A percentile compares a stretch with the other conserved stretches of the same genome.
phyloP scores from a whole-genome alignment of 129 eudicot species.

The Saussurea involucrata region DNA sequence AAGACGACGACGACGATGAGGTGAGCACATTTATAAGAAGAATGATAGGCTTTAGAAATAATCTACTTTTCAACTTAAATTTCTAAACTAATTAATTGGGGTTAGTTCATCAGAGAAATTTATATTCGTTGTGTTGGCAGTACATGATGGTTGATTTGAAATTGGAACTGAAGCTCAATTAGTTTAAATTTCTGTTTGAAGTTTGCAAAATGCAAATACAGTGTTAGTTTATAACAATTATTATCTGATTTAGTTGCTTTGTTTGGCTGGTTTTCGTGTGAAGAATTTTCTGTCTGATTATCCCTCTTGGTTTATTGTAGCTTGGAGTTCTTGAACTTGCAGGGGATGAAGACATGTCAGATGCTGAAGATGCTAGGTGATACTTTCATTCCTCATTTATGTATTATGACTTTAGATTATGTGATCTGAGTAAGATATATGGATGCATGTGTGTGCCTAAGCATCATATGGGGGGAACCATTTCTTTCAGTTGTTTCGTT shows the following conservation, averaged over 20 bases:
- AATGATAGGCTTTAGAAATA: background rate
- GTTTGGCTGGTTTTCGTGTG: background rate
- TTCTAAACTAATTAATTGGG: background rate
- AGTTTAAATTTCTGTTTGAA: background rate
- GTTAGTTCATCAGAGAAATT: background rate
- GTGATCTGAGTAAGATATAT: background rate
- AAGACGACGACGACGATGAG: conserved; percentile 50
- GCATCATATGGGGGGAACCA: background rate
- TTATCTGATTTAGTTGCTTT: background rate
- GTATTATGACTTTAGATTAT: background rate
- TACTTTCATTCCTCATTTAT: background rate
- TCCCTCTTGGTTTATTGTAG: conserved; percentile 33
- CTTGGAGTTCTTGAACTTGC: conserved; percentile 55
- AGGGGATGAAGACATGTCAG: conserved; percentile 26
- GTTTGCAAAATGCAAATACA: background rate
- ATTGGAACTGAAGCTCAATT: background rate
- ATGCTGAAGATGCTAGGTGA: conserved; percentile 46
- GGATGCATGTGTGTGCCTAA: background rate
- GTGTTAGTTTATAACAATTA: background rate
- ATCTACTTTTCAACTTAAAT: background rate
- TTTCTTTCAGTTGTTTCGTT: background rate
- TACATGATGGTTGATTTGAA: background rate
- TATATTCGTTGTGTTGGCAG: background rate
- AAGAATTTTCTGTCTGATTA: background rate
- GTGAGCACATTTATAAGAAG: conserved; percentile 28